Percentiles rank a stretch among this genome's conserved stretches.
phyloP scores from a whole-genome alignment of 345 rosid genomes.

The Eucalyptus regnans region DNA sequence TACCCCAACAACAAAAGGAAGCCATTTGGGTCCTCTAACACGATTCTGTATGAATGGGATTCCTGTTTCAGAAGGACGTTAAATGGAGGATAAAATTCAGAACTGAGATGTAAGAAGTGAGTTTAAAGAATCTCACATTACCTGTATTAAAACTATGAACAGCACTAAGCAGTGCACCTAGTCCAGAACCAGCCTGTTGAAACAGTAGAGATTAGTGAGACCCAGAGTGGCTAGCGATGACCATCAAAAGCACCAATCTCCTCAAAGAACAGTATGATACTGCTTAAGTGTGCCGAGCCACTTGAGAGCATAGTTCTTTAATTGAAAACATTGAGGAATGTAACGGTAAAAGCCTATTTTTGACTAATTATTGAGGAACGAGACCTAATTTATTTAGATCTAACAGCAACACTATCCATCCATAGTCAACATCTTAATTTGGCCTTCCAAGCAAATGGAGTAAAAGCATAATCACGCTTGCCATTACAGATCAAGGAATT shows the following conservation, averaged over 20 bases:
- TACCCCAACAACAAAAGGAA: constrained; percentile 76
- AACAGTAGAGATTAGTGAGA: background rate
- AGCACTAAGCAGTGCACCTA: constrained; percentile 87
- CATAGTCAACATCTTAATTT: background rate
- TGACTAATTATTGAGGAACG: background rate
- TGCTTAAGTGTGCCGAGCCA: background rate
- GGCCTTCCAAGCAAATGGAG: background rate
- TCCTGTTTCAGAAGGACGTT: constrained; percentile 26
- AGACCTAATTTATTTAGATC: background rate
- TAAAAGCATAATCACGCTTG: background rate
- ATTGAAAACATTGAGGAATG: background rate
- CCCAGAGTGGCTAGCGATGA: background rate
- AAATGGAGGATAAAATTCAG: background rate
- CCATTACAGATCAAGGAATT: background rate
- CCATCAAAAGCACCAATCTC: background rate
- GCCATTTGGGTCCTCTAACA: constrained; percentile 80
- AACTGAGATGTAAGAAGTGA: background rate
- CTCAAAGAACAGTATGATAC: background rate
- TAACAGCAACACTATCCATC: background rate
- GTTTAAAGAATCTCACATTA: constrained; percentile 3
- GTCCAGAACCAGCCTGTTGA: constrained; percentile 73
- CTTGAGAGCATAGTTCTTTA: background rate
- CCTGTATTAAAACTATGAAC: constrained; percentile 79
- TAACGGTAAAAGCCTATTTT: background rate
- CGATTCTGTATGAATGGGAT: constrained; percentile 64